These are phyloP conservation scores for Chalaropsis thielavioides DNA, from an alignment of 2,329 filamentous ascomycete genomes.

Conservation along the genomic window DNA sequence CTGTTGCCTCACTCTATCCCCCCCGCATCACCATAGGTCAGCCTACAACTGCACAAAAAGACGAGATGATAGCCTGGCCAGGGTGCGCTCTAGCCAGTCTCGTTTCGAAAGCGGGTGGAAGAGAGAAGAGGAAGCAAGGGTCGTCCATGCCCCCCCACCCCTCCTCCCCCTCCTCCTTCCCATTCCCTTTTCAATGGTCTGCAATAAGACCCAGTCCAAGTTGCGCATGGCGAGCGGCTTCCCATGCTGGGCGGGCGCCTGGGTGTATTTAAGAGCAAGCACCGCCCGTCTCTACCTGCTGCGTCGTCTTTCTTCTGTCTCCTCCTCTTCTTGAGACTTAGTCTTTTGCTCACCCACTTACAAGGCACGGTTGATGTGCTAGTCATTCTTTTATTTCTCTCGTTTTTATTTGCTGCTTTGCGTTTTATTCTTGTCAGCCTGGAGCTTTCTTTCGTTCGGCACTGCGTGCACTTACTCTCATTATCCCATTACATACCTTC, in stretches of 20 bases:
- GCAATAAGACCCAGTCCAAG: neutral
- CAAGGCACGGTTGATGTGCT: constrained; percentile 9
- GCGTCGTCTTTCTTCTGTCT: constrained; percentile 5
- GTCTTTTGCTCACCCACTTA: constrained; percentile 8
- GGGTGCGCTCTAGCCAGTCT: neutral
- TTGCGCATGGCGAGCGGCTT: neutral
- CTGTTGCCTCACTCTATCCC: neutral
- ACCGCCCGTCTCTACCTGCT: neutral
- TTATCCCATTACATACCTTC: neutral
- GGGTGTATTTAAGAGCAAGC: neutral
- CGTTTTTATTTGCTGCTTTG: constrained; percentile 2
- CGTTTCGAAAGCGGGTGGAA: constrained; percentile 6
- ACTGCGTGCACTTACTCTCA: constrained; percentile 15
- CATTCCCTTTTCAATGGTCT: neutral
- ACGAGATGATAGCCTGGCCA: neutral
- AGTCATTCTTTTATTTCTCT: constrained; percentile 15
- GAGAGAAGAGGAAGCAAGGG: neutral
- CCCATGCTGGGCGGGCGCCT: neutral
- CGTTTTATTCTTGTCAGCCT: constrained; percentile 7
- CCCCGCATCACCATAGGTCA: neutral
- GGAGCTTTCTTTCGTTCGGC: constrained; percentile 17
- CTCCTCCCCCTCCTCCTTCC: neutral
- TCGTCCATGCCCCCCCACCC: neutral
- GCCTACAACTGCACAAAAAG: neutral
- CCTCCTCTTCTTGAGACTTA: constrained; percentile 3